These are phyloP conservation scores for Cenchrus fungigraminus DNA, from an alignment of 176 grass and related monocot genomes.

Conservation along the genomic window DNA sequence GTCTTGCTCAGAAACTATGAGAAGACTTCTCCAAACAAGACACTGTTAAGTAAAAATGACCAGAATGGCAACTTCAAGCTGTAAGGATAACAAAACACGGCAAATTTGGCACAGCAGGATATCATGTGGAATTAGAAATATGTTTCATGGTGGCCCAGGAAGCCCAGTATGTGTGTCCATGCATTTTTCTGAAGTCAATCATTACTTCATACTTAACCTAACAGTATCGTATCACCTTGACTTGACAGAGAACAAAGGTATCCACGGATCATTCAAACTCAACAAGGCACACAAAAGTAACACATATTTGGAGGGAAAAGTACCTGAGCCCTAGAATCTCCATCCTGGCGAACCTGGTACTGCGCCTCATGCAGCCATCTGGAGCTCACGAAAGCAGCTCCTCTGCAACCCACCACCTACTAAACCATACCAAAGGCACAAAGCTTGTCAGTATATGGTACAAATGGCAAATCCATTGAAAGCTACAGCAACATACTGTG, in stretches of 20 bases:
- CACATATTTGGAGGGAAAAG: background rate
- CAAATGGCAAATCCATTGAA: background rate
- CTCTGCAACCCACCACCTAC: constrained; percentile 71
- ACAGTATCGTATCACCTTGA: background rate
- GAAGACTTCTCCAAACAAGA: background rate
- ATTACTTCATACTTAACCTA: background rate
- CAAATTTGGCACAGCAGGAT: background rate
- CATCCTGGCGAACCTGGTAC: constrained; percentile 59
- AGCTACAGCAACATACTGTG: background rate
- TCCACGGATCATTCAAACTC: background rate
- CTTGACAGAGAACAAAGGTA: constrained; percentile 9
- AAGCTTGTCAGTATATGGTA: constrained; percentile 34
- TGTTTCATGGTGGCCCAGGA: background rate
- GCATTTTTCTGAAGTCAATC: background rate
- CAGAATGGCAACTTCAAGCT: background rate
- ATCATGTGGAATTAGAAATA: background rate
- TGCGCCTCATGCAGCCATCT: constrained; percentile 70
- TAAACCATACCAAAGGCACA: constrained; percentile 61
- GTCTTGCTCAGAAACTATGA: background rate
- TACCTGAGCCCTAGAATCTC: constrained; percentile 65
- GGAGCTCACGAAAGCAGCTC: constrained; percentile 51
- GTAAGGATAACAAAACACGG: background rate
- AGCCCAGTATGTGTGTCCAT: background rate
- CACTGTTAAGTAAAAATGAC: constrained; percentile 3
- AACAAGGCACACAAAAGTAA: background rate